Evolutionary conservation across 352 stramenopile genomes (phyloP), one percentile per base, ranked within the genome.

Genomic region (Pythium brachiatum): DNA sequence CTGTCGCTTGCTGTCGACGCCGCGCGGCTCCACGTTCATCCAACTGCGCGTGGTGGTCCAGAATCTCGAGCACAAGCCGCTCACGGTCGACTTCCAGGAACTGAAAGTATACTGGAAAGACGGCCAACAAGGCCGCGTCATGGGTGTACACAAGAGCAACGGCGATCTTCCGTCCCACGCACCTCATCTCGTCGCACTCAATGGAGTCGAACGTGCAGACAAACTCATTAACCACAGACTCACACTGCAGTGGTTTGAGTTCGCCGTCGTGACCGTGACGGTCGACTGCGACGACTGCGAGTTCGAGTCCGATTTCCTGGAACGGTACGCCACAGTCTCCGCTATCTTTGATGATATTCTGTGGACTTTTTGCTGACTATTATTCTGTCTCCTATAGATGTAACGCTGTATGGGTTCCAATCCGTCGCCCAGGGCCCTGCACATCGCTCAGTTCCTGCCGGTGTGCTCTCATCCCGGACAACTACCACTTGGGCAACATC

Each of bases 291-390:
- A 69, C 34, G 75, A 76, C 13, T 90, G 81, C 53, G 81, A 90
- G 34, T 93, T 93, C 18, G 81, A 93, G 64, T 73, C 80, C 1
- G 81, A 90, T 26, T 93, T 91, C 61, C 61, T 93, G 0, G 84
- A 93, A 62, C 69, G 75, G 56, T 86, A 72, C 2, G 61, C 3
- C 36, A 44, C 16, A 18, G 36, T 44, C 36, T 72, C 27, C 16
- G 27, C 51, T 12, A 51, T 31, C 41, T 7, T 26, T 21, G 16
- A 11, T 7, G n/a, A 59, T 25, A 7, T 32, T 25, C 3, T 32
- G 11, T 23, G 3, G 13, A 27, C 18, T 54, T 26, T 48, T 55
- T 55, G 13, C 54, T 67, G 12, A 13, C 39, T 38, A 27, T 6
- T 54, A 15, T 1, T 26, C 7, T 20, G 1, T 21, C 39, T 52